Evolutionary conservation across 805 yeast species (phyloP), one percentile per base, ranked within the genome.

Genomic region (Yamadazyma sp.): DNA sequence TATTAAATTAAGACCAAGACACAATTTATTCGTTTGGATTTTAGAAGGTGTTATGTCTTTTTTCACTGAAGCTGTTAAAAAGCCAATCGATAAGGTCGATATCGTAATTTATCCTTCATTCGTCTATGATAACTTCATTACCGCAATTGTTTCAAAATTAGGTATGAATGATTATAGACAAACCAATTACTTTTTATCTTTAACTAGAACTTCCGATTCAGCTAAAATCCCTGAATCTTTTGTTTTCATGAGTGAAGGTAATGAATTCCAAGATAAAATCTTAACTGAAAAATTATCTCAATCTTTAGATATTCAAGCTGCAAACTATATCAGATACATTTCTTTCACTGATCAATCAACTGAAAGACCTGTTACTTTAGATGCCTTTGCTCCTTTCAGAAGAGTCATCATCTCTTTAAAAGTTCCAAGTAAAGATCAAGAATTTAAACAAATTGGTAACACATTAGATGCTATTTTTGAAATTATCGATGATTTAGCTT

Each of bases 221-320:
- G 56, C 72, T 18, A 71, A 75, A 46, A 68, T 91, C 49, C 95
- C 96, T 23, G 49, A 63, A 29, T 78, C 83, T 44, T 85, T 73
- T 53, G 95, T 86, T 18, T 86, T 77, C 64, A 89, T 93, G 98
- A 70, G 84, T 49, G 99, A 93, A 69, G 78, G 78, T 38, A 72
- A 80, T 42, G 98, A 91, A 57, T 70, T 86, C 65, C 87, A 82
- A 46, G 86, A 78, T 4, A 65, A 76, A 39, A 63, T 85, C 34
- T 70, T 73, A 46, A 71, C 78, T 34, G 63, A 66, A 18, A 75
- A 73, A 42, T 58, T 68, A 35, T 47, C 58, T n/a, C 55, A 64
- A 42, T 69, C 71, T 30, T 55, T 81, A 35, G 60, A 65, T 19
- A 35, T 39, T 31, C 66, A 67, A 21, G 62, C 76, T 20, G 52